Evolutionary conservation across 148 eudicot species (phyloP), one percentile per base, ranked within the genome.

Genomic region (Chenopodium suecicum): DNA sequence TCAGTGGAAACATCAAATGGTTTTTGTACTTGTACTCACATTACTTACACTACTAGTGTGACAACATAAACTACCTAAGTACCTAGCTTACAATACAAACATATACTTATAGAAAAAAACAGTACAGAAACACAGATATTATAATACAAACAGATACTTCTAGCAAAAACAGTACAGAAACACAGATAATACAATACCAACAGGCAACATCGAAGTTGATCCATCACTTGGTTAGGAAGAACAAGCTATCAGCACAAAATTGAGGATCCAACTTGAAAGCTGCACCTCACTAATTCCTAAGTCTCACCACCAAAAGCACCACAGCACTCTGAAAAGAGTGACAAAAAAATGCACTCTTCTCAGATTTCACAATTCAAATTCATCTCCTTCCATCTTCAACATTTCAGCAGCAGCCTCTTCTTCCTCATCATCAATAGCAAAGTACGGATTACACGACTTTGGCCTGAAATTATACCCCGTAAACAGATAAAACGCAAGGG

Each of bases 401-500:
- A 67, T 82, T 79, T 87, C 89, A 29, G 78, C 79, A 9, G 97
- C 97, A 68, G 94, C 93, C 47, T 88, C 97, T 74, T 91, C 94
- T 65, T 92, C 97, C 22, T 89, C 94, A 77, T 92, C 92, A 64
- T 87, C 94, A 13, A 91, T 44, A 4, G 79, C 88, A 70, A 91
- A 88, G 75, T 92, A 92, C 1, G 91, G 91, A 70, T 92, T 92
- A 44, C 86, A 88, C 7, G 81, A 83, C 84, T 87, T 89, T 0
- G 97, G 97, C 87, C 82, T 88, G 65, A 92, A 92, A 62, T 86
- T 92, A 29, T 78, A 92, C 19, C 89, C 90, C 3, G 90, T 92
- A 47, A 90, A 88, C 37, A 82, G 75, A 74, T 91, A 92, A 78
- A 92, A 92, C 12, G 88, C 86, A 41, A 92, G 89, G 0, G 90